Evolutionary conservation across 306 rosid genomes (phyloP).

Genomic region (Phaseolus lunatus): DNA sequence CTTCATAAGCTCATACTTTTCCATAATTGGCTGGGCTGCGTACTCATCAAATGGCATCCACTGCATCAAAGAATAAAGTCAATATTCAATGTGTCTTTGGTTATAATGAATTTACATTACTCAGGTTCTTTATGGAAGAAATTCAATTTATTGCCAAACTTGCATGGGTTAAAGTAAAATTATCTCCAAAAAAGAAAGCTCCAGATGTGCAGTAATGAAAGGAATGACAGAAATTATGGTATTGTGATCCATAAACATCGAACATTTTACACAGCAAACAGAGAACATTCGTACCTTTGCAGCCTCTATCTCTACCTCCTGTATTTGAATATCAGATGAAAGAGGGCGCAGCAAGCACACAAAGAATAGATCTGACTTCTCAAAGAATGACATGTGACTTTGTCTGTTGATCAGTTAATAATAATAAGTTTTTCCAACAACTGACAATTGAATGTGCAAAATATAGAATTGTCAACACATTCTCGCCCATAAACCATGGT

Average conservation of each 20-base stretch:
- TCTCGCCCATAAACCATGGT: background rate
- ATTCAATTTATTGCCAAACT: constrained; percentile 4
- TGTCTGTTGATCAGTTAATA: constrained; percentile 58
- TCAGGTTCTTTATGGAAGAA: background rate
- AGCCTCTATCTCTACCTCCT: constrained; percentile 80
- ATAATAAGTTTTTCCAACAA: background rate
- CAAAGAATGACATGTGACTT: constrained; percentile 74
- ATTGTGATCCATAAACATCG: constrained; percentile 21
- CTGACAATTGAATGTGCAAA: constrained; percentile 20
- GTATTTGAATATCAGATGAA: constrained; percentile 68
- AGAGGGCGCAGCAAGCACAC: constrained; percentile 78
- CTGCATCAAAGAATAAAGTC: constrained; percentile 58
- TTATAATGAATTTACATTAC: constrained; percentile 20
- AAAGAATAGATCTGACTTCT: constrained; percentile 83
- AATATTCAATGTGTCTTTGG: constrained; percentile 10
- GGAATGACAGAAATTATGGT: constrained; percentile 10
- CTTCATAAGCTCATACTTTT: constrained; percentile 56
- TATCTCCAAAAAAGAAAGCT: constrained; percentile 2
- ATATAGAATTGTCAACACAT: constrained; percentile 28
- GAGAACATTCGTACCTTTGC: constrained; percentile 62
- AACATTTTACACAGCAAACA: background rate
- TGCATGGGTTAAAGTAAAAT: constrained; percentile 3
- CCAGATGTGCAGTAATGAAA: background rate
- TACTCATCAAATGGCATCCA: constrained; percentile 88
- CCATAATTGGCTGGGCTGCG: constrained; percentile 62